Percentiles rank a stretch among this genome's conserved stretches.
These are phyloP conservation scores for Penicillium sp. DNA, from an alignment of 2,329 filamentous ascomycete species.

Conservation along the genomic window DNA sequence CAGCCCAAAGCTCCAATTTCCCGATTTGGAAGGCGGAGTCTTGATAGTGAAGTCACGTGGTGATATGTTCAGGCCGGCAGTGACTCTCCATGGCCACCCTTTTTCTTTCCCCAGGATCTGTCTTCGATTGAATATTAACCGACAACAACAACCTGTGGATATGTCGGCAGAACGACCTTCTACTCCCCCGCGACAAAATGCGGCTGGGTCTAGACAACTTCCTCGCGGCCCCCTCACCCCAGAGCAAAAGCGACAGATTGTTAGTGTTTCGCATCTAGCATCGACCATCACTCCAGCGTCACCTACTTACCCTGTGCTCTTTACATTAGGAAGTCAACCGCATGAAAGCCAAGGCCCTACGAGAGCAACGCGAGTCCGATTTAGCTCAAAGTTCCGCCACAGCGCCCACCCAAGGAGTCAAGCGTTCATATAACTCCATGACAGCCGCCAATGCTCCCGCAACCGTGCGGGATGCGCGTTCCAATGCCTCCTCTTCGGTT, in stretches of 20 bases:
- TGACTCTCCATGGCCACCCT: not conserved
- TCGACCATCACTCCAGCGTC: not conserved
- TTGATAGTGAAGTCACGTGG: constrained; percentile 8
- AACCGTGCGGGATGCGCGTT: constrained; percentile 72
- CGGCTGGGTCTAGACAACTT: constrained; percentile 43
- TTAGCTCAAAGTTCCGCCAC: constrained; percentile 45
- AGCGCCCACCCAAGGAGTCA: constrained; percentile 64
- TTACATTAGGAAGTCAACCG: constrained; percentile 77
- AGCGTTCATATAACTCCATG: constrained; percentile 71
- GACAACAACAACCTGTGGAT: not conserved
- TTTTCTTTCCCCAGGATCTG: not conserved
- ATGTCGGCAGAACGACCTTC: constrained; percentile 23
- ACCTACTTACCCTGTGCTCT: constrained; percentile 8
- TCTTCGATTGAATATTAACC: not conserved
- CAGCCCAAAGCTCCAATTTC: not conserved
- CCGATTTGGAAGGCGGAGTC: not conserved
- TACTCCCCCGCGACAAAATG: constrained; percentile 43
- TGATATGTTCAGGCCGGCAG: constrained; percentile 5
- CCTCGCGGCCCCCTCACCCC: constrained; percentile 59
- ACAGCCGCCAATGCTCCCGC: constrained; percentile 56
- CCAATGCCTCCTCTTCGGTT: constrained; percentile 37
- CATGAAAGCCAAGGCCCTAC: constrained; percentile 84
- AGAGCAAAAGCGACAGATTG: constrained; percentile 64
- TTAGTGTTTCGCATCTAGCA: constrained; percentile 30
- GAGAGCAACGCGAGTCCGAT: constrained; percentile 72